Conservation (phyloP, 148 eudicot genomes). For the Rhododendron henanense region DNA sequence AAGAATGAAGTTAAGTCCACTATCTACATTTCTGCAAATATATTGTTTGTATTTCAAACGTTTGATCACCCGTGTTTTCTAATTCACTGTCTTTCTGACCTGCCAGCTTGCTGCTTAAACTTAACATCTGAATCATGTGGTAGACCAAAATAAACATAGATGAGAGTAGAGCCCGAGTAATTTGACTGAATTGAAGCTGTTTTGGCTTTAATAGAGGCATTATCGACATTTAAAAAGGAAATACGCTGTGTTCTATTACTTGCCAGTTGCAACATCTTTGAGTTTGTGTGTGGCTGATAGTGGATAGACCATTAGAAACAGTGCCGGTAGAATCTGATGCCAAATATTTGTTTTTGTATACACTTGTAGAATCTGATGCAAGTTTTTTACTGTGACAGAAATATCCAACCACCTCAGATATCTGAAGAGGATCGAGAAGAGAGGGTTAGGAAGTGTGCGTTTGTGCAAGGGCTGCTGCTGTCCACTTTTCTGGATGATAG, state of each 20-base stretch:
- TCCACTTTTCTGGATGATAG: slow-evolving; percentile 64
- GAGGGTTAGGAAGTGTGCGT: slow-evolving; percentile 59
- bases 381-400: slow-evolving; percentile 17
- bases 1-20: neutral
- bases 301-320: neutral
- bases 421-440: slow-evolving; percentile 79
- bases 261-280: neutral
- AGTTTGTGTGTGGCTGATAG: neutral
- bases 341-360: neutral
- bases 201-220: neutral
- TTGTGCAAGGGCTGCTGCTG: slow-evolving; percentile 65
- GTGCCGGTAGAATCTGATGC: neutral
- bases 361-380: slow-evolving; percentile 2
- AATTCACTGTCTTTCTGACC: neutral
- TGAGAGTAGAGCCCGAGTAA: neutral
- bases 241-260: neutral
- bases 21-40: neutral
- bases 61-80: neutral
- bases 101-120: neutral
- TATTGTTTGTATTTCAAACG: neutral
- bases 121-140: neutral
- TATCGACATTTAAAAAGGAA: neutral
- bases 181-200: neutral
- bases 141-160: neutral
- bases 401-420: slow-evolving; percentile 28